Evolutionary conservation across 2,329 filamentous ascomycete genomes (phyloP).

Genomic region (Mycosphaerella sp.): DNA sequence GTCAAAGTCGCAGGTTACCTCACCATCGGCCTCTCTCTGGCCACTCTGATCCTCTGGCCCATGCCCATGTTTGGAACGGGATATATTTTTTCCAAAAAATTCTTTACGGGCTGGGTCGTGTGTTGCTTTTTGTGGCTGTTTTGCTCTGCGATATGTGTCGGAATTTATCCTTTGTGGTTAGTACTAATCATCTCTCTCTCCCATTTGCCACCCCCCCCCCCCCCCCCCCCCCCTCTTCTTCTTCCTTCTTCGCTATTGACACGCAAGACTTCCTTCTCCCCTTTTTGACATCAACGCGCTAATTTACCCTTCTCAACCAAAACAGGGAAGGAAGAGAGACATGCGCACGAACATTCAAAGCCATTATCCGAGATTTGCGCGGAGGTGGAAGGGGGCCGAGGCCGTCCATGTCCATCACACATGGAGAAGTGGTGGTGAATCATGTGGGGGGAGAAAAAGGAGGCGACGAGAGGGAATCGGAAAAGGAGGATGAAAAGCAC

Average conservation of each 20-base stretch:
- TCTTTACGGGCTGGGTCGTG: constrained; percentile 44
- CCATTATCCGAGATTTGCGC: constrained; percentile 8
- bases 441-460: neutral
- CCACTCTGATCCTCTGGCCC: constrained; percentile 46
- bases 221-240: too few relatives aligned
- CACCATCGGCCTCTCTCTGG: constrained; percentile 56
- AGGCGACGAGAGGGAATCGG: constrained; percentile 1
- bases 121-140: constrained; percentile 48
- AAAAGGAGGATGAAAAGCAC: constrained; percentile 5
- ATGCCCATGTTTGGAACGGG: constrained; percentile 45
- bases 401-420: neutral
- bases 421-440: neutral
- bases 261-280: too few relatives aligned
- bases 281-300: too few relatives aligned
- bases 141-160: constrained; percentile 29
- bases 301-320: too few relatives aligned
- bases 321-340: constrained; percentile 3
- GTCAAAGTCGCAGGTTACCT: constrained; percentile 48
- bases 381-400: neutral
- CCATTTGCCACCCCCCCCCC: too few relatives aligned
- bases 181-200: too few relatives aligned
- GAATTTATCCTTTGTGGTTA: constrained; percentile 6
- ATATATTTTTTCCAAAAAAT: constrained; percentile 45
- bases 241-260: too few relatives aligned
- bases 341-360: constrained; percentile 3